Percentiles rank a stretch among this genome's conserved stretches.
phyloP scores from a whole-genome alignment of 495 filamentous ascomycete species.

The Aspergillus bertholletiae region DNA sequence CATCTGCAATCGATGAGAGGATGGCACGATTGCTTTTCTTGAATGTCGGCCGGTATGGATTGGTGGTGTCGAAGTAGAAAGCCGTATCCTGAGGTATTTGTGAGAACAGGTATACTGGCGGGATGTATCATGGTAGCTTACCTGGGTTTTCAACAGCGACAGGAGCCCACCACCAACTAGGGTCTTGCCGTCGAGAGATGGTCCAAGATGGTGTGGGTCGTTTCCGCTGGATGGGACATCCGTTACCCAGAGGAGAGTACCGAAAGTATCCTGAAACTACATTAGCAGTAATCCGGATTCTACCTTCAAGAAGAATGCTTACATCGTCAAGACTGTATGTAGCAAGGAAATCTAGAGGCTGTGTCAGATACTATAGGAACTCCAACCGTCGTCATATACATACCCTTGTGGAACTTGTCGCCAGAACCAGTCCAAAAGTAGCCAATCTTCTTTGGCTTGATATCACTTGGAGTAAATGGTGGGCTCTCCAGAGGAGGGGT shows the following conservation, averaged over 20 bases:
- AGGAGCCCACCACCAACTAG: constrained; percentile 56
- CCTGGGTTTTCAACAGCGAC: constrained; percentile 58
- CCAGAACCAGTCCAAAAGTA: constrained; percentile 62
- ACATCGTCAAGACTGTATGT: constrained; percentile 59
- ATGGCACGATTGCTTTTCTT: constrained; percentile 55
- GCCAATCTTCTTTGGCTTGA: constrained; percentile 64
- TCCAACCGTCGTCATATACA: not conserved
- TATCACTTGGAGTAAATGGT: constrained; percentile 49
- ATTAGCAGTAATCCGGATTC: constrained; percentile 5
- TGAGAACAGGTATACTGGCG: not conserved
- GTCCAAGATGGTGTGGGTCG: constrained; percentile 57
- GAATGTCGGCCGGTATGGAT: constrained; percentile 57
- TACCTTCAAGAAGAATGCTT: not conserved
- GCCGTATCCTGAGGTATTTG: constrained; percentile 48
- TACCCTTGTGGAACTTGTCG: constrained; percentile 53
- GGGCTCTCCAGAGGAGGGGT: constrained; percentile 53
- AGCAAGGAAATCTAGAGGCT: constrained; percentile 50
- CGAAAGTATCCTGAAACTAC: constrained; percentile 49
- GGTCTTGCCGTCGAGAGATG: constrained; percentile 58
- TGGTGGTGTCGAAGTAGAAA: constrained; percentile 58
- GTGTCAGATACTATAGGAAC: not conserved
- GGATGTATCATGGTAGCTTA: constrained; percentile 8
- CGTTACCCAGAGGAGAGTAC: constrained; percentile 53
- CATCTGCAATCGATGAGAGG: constrained; percentile 57
- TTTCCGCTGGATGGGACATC: constrained; percentile 61